Base-by-base conservation (phyloP, 2,329 filamentous ascomycete genomes). In the Colletotrichum melonis region DNA sequence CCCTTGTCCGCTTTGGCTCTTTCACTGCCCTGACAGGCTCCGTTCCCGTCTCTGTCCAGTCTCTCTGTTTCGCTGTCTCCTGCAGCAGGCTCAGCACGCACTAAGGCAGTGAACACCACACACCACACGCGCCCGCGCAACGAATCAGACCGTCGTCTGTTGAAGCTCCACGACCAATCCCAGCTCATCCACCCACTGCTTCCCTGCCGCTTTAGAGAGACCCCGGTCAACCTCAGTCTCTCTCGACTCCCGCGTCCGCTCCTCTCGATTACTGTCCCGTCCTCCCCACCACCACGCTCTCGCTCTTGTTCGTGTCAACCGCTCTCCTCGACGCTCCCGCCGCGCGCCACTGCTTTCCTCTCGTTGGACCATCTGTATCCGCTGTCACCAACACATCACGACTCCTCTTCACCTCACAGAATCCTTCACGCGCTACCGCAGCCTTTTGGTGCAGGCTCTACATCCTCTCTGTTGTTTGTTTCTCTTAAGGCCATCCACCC, bases 101-200 rank as follows among this genome's bases (percentile, higher is more conserved):
- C 77, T 77, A 78, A 78, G 75, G 77, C 77, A 77, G 73, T 75
- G 73, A 73, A 74, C 74, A 76, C 70, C 73, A 79, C 77, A 77
- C 75, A 75, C 74, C 78, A 78, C 77, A 78, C 78, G 79, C 79
- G 79, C 79, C 77, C 69, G 67, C 65, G 55, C 68, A 73, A 75
- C 78, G 76, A 79, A 78, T 79, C 76, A 66, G 73, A 70, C 75
- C 75, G 76, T 79, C 77, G 77, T 74, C 76, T 77, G 74, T 78
- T 76, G 73, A 74, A 74, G 76, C 76, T 73, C 74, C 59, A 42
- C 49, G 46, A 46, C 67, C 73, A 76, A 75, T 74, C 75, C 42
- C 28, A 12, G 55, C 55, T 38, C 55, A 26, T 38, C 55, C 46
- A 24, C 46, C 66, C 60, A 55, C 56, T 63, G 59, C 63, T 57